Conservation (phyloP, 73 alveolate genomes). For the Paramecium biaurelia region DNA sequence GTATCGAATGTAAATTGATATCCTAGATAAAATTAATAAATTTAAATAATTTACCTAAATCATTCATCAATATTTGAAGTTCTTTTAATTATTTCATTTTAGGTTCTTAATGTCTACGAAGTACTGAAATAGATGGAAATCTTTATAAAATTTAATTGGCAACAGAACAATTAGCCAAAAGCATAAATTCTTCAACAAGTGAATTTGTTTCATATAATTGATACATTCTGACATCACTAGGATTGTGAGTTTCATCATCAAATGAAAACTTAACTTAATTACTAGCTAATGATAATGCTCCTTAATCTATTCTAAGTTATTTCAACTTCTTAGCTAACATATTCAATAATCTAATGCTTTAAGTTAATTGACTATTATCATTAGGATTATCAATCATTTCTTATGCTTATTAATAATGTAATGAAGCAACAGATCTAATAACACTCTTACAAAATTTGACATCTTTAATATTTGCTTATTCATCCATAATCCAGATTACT, state of each 20-base stretch:
- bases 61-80: conserved; percentile 70
- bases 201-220: conserved; percentile 84
- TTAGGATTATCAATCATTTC: conserved; percentile 75
- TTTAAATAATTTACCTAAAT: conserved; percentile 59
- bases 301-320: conserved; percentile 85
- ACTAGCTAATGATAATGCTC: conserved; percentile 95
- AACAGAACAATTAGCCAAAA: conserved; percentile 96
- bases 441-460: conserved; percentile 76
- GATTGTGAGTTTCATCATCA: conserved; percentile 90
- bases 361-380: conserved; percentile 76
- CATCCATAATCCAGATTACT: conserved; percentile 96
- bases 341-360: conserved; percentile 70
- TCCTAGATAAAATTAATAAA: background rate
- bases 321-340: conserved; percentile 77
- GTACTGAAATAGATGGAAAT: conserved; percentile 78
- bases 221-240: conserved; percentile 91
- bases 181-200: conserved; percentile 97
- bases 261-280: conserved; percentile 95
- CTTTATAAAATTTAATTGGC: conserved; percentile 80
- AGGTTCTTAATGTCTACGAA: conserved; percentile 86
- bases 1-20: conserved; percentile 48
- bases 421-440: conserved; percentile 82
- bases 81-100: conserved; percentile 77
- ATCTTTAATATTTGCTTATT: conserved; percentile 76
- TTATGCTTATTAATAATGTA: conserved; percentile 81